Evolutionary conservation across 441 rosid species (phyloP), one percentile per base, ranked within the genome.

Genomic region (Eugenia klotzschiana): DNA sequence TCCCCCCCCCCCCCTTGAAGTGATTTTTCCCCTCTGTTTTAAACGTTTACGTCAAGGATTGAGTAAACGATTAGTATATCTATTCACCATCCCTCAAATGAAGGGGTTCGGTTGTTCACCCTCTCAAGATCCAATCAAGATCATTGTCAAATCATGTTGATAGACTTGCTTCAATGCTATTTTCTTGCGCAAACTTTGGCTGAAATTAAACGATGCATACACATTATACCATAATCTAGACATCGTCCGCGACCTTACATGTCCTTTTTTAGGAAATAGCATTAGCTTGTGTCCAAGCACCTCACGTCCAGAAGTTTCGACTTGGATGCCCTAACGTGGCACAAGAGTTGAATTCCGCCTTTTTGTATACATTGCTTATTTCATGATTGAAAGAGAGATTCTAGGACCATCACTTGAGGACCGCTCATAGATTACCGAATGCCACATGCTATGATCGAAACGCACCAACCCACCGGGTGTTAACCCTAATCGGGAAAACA

Each of bases 341-440:
- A 1, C 2, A 0, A 2, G 0, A 69, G 25, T 69, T 2, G 0
- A 4, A n/a, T 69, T 3, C 7, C 9, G 10, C 0, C 5, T 33
- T 3, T 60, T 29, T 16, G 16, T 20, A 29, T 29, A 29, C 1
- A 33, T 33, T 33, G 14, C 49, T 69, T 10, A 6, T 37, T 33
- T 18, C 14, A 64, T n/a, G 2, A 33, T 64, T 3, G 4, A 33
- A 64, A 69, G 25, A 20, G 37, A 69, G 1, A 37, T 37, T 20
- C 77, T 4, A 64, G 4, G 0, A 33, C 9, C n/a, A 33, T 33
- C 25, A 20, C 8, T 4, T 1, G 56, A 53, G 26, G 12, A 54
- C 4, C 51, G 14, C n/a, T 37, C 20, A 14, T 9, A 0, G 25
- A 37, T 37, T 37, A 9, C 41, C n/a, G 25, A 14, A 69, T 69